Base-by-base conservation (phyloP, 2,329 filamentous ascomycete species). In the Arthroderma uncinatum region DNA sequence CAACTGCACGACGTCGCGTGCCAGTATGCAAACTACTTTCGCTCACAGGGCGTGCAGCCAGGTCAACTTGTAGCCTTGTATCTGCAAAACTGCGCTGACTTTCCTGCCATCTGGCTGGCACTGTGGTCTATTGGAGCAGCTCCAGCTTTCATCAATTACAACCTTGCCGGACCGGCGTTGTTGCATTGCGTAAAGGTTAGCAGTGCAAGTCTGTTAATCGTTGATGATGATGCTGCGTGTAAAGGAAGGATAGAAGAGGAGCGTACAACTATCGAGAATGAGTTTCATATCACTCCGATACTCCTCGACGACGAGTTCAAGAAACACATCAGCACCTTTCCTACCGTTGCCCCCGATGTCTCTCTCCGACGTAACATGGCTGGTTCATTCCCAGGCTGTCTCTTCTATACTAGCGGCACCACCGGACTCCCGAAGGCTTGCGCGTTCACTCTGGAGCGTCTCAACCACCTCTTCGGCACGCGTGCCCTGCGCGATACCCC, bases 331-430 rank as follows among this genome's bases (percentile, higher is more conserved):
- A 69, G 73, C n/a, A 70, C 72, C 0, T 70, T 76, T 47, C 74
- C 78, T 19, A 73, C 77, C 0, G 73, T 76, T 44, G 72, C 79
- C 53, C 81, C 82, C 0, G 76, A 75, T 0, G 78, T 86, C 60
- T 73, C 77, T 30, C 76, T 82, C 57, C 77, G 84, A 44, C 72
- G 73, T 3, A 71, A 70, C 2, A 74, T 85, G 1, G 72, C 73
- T 48, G 75, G 74, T 0, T 69, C 73, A 12, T 82, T 77, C 62
- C 82, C 86, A 0, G 76, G 82, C 62, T 81, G 78, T 30, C 68
- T 90, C 23, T 82, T 90, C 63, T 90, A 89, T 67, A 91, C 87
- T 0, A 84, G 83, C 60, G 86, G 86, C 36, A 90, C 87, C 0
- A 90, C 87, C 0, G 87, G 87, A 1, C 70, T 87, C 62, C 86